Percentiles rank a stretch among this genome's conserved stretches.
Evolutionary conservation across 371 early-diverging fungal species (phyloP).

Genomic region (Rhizopus delemar): DNA sequence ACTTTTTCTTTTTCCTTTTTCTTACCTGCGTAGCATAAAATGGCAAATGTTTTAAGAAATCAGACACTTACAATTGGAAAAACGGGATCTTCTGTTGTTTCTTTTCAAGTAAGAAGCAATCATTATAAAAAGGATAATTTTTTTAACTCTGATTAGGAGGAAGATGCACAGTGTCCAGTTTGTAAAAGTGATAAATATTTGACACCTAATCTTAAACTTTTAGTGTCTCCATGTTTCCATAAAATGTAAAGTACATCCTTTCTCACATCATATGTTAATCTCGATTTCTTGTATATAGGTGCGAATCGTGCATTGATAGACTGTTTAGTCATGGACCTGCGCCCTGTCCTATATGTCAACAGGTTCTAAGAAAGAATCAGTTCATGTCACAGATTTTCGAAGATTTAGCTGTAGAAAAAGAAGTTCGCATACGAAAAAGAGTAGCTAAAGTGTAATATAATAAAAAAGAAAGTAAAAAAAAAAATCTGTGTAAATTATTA

Average conservation of each 20-base stretch:
- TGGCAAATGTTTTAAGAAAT: constrained; percentile 29
- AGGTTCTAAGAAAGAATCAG: constrained; percentile 78
- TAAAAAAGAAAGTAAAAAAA: not conserved
- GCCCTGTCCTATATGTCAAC: constrained; percentile 91
- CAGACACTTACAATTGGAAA: constrained; percentile 47
- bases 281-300: constrained; percentile 54
- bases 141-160: constrained; percentile 34
- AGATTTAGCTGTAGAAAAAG: constrained; percentile 92
- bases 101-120: constrained; percentile 38
- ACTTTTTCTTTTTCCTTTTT: not conserved
- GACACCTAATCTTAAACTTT: constrained; percentile 88
- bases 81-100: constrained; percentile 47
- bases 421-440: constrained; percentile 85
- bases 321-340: constrained; percentile 85
- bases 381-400: constrained; percentile 92
- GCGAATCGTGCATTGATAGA: constrained; percentile 88
- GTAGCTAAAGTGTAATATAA: constrained; percentile 73
- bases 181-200: constrained; percentile 95
- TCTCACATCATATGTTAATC: not conserved
- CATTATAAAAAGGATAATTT: too few species aligned
- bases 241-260: constrained; percentile 70
- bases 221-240: constrained; percentile 97
- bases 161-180: constrained; percentile 91
- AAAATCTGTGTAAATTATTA: too few species aligned
- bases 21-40: not conserved